Evolutionary conservation across 176 grass and related monocot genomes (phyloP).

Genomic region (Ampelocalamus luodianensis): DNA sequence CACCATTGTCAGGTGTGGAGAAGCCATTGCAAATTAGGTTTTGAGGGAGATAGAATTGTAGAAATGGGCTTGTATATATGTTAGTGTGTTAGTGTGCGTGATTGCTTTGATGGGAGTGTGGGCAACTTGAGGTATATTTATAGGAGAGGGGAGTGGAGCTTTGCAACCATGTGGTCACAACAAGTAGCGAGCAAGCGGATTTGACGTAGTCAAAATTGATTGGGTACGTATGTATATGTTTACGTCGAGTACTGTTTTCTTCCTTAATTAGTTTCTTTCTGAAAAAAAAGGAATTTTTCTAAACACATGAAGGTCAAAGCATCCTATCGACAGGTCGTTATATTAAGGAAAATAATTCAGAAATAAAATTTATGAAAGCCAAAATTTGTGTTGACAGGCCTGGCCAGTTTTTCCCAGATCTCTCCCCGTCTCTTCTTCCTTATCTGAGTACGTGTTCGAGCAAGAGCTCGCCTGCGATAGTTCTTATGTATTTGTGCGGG

Average conservation of each 20-base stretch:
- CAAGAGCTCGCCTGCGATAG: too few species aligned
- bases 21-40: neutral
- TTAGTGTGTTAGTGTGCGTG: neutral
- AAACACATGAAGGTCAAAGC: neutral
- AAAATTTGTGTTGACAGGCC: neutral
- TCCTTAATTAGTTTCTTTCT: neutral
- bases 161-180: conserved; percentile 7
- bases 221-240: neutral
- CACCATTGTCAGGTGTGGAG: neutral
- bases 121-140: conserved; percentile 27
- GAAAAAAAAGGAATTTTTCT: neutral
- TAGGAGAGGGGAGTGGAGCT: neutral
- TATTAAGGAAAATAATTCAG: neutral
- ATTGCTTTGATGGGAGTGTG: conserved; percentile 4
- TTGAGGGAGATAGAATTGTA: neutral
- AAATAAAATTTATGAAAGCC: neutral
- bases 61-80: neutral
- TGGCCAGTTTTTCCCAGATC: too few species aligned
- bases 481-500: too few species aligned
- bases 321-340: neutral
- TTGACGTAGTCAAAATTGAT: neutral
- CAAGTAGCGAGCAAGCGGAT: conserved; percentile 11
- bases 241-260: neutral
- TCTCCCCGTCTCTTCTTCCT: too few species aligned
- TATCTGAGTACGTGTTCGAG: too few species aligned